These are phyloP conservation scores for Chlamydomonas applanata DNA, from an alignment of 139 green algal genomes.

Conservation along the genomic window DNA sequence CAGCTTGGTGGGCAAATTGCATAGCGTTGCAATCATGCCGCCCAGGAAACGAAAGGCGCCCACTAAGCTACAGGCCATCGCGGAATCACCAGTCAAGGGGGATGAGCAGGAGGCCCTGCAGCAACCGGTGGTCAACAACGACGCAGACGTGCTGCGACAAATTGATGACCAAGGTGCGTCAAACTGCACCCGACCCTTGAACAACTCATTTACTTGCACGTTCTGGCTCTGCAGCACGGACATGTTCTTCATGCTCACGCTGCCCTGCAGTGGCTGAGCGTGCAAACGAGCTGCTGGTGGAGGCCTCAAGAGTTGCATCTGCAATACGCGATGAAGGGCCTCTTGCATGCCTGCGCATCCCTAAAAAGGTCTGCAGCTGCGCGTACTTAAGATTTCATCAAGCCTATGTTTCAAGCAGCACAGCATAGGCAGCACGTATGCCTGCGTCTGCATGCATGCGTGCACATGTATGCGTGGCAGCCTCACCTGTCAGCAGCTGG, in stretches of 20 bases:
- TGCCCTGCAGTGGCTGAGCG: constrained; percentile 1
- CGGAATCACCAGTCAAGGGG: not conserved
- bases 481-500: not conserved
- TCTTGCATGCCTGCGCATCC: not conserved
- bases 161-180: too few species aligned
- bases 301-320: not conserved
- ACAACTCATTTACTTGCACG: not conserved
- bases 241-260: too few species aligned
- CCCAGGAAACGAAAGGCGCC: not conserved
- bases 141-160: too few species aligned
- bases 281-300: not conserved
- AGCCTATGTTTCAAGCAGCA: too few species aligned
- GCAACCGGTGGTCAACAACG: too few species aligned
- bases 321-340: not conserved
- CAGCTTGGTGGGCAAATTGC: too few species aligned
- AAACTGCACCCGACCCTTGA: too few species aligned
- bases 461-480: not conserved
- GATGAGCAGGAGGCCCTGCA: too few species aligned
- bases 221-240: too few species aligned
- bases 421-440: too few species aligned
- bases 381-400: too few species aligned
- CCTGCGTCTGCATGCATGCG: not conserved
- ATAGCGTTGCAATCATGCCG: not conserved
- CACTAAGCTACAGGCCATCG: constrained; percentile 2
- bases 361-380: not conserved